Evolutionary conservation across 768 basidiomycete species (phyloP).

Genomic region (Trichaptum fuscoviolaceum): DNA sequence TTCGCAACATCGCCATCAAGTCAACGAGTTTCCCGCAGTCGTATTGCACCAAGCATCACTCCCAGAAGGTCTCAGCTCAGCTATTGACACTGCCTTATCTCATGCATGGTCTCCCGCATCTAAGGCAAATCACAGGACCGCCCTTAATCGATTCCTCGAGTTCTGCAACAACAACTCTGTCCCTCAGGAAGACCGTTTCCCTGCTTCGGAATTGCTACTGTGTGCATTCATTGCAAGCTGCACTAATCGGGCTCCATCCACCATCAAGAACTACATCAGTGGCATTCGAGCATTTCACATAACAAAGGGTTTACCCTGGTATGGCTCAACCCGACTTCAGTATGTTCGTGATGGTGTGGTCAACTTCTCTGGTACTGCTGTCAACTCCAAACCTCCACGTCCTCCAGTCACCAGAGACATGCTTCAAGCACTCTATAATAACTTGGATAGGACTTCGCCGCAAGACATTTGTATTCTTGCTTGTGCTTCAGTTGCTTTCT

Average conservation of each 20-base stretch:
- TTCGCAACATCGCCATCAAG: no score
- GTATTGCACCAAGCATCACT: neutral
- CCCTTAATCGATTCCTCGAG: slow-evolving; percentile 8
- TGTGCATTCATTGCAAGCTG: slow-evolving; percentile 25
- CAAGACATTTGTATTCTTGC: slow-evolving; percentile 22
- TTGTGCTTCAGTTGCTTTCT: slow-evolving; percentile 24
- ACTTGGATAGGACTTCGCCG: slow-evolving; percentile 15
- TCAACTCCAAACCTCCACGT: slow-evolving; percentile 10
- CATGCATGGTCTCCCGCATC: neutral
- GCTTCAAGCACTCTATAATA: slow-evolving; percentile 13
- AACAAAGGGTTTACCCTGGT: neutral
- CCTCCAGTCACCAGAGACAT: slow-evolving; percentile 21
- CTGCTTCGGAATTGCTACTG: slow-evolving; percentile 22
- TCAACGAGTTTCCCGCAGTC: no score
- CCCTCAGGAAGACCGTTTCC: slow-evolving; percentile 13
- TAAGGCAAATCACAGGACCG: neutral
- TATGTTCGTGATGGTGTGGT: slow-evolving; percentile 21
- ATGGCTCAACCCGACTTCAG: slow-evolving; percentile 6
- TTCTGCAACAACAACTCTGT: slow-evolving; percentile 22
- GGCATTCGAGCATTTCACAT: slow-evolving; percentile 9
- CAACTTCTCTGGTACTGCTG: slow-evolving; percentile 20
- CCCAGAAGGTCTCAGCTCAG: neutral
- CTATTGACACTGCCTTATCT: neutral
- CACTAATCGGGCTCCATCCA: slow-evolving; percentile 12
- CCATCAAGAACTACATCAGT: slow-evolving; percentile 19